Evolutionary conservation across 495 filamentous ascomycete species (phyloP).

Genomic region (Hypomontagnella monticulosa): DNA sequence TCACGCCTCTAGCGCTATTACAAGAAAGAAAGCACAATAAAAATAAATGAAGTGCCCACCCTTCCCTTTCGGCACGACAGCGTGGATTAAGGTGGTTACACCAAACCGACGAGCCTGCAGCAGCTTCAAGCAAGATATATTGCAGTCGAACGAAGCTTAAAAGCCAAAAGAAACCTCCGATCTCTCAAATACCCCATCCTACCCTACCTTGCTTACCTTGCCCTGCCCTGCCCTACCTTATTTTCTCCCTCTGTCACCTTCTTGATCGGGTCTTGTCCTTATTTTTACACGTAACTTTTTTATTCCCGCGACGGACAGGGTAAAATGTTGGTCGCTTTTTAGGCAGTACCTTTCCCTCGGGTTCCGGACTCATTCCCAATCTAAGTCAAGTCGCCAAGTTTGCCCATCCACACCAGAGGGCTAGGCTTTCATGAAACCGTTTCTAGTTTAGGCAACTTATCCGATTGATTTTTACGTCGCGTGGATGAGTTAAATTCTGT

Average conservation of each 20-base stretch:
- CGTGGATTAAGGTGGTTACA: conserved; percentile 32
- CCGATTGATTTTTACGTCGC: conserved; percentile 27
- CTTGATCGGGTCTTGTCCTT: conserved; percentile 20
- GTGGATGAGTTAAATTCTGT: conserved; percentile 30
- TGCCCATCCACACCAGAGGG: conserved; percentile 9
- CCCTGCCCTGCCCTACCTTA: conserved; percentile 14
- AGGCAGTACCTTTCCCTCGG: conserved; percentile 42
- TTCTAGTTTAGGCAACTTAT: conserved; percentile 38
- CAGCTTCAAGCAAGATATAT: conserved; percentile 44
- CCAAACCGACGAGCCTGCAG: conserved; percentile 38
- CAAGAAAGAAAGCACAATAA: conserved; percentile 5
- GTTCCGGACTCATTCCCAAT: conserved; percentile 33
- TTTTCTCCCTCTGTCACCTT: conserved; percentile 28
- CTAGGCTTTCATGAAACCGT: conserved; percentile 20
- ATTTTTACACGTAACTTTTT: conserved; percentile 16
- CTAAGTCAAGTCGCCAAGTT: conserved; percentile 36
- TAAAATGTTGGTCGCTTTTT: conserved; percentile 31
- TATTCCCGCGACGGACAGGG: conserved; percentile 32
- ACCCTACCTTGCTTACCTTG: conserved; percentile 16
- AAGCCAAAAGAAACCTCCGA: conserved; percentile 46
- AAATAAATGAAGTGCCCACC: conserved; percentile 34
- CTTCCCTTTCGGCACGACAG: conserved; percentile 18
- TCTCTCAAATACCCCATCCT: conserved; percentile 27
- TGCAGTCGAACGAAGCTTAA: conserved; percentile 43
- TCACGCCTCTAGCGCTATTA: conserved; percentile 37